Conservation (phyloP, 2,329 filamentous ascomycete genomes). For the Lachnellula willkommii region DNA sequence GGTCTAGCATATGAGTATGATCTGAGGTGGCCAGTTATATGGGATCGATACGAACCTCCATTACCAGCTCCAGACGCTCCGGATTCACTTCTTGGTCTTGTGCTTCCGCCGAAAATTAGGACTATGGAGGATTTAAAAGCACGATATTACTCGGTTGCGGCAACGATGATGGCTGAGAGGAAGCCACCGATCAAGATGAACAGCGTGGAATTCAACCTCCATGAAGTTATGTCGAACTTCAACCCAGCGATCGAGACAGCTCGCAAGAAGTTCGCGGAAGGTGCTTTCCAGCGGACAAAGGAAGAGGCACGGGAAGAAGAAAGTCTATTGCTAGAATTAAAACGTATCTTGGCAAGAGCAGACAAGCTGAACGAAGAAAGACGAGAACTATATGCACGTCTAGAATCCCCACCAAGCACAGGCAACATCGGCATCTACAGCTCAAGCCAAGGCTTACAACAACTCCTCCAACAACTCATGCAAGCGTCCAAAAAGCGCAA, state of each 20-base stretch:
- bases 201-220: constrained; percentile 71
- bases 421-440: constrained; percentile 71
- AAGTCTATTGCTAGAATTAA: constrained; percentile 80
- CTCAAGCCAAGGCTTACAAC: constrained; percentile 71
- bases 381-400: constrained; percentile 75
- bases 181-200: constrained; percentile 85
- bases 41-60: constrained; percentile 77
- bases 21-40: constrained; percentile 84
- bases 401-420: constrained; percentile 72
- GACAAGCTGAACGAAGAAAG: constrained; percentile 84
- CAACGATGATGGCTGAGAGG: constrained; percentile 73
- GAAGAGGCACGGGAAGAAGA: constrained; percentile 93
- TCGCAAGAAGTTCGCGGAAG: constrained; percentile 79
- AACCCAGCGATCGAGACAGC: constrained; percentile 72
- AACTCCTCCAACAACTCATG: constrained; percentile 76
- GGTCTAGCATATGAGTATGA: constrained; percentile 71
- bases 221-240: constrained; percentile 83
- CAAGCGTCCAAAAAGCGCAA: constrained; percentile 79
- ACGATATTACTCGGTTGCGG: constrained; percentile 82
- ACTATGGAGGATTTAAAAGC: constrained; percentile 87
- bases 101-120: constrained; percentile 48
- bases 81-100: constrained; percentile 45
- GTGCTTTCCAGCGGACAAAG: constrained; percentile 70
- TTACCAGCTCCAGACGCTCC: constrained; percentile 39
- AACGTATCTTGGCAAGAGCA: constrained; percentile 82